These are phyloP conservation scores for Didymella arachidicola DNA, from an alignment of 2,329 filamentous ascomycete genomes.

Conservation along the genomic window DNA sequence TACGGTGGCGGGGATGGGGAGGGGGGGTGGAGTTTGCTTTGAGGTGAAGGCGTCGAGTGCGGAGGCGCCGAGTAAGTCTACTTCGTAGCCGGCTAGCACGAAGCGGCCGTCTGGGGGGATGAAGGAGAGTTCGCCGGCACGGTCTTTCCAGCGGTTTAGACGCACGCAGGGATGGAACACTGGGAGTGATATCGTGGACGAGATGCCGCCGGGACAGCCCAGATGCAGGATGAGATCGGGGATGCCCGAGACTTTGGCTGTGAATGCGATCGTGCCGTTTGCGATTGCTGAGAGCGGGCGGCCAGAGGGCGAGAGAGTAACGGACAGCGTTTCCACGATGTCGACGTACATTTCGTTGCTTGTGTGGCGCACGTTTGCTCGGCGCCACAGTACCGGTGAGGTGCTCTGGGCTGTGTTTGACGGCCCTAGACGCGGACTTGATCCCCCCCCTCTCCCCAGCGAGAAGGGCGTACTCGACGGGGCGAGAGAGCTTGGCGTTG, in stretches of 20 bases:
- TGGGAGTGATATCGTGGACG: conserved; percentile 79
- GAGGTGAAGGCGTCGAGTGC: conserved; percentile 46
- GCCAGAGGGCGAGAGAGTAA: conserved; percentile 90
- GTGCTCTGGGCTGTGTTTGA: conserved; percentile 44
- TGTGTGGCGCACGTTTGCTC: conserved; percentile 91
- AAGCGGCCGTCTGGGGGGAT: conserved; percentile 94
- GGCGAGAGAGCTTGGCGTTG: conserved; percentile 43
- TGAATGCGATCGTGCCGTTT: conserved; percentile 93
- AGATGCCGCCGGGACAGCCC: conserved; percentile 75
- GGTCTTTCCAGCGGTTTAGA: conserved; percentile 86
- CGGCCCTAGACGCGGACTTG: conserved; percentile 35
- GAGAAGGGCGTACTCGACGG: conserved; percentile 43
- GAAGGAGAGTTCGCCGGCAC: conserved; percentile 91
- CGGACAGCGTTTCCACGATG: conserved; percentile 85
- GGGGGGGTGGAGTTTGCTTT: conserved; percentile 52
- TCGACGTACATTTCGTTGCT: conserved; percentile 98
- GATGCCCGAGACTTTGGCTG: conserved; percentile 90
- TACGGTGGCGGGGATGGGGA: conserved; percentile 82
- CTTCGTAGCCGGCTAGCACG: conserved; percentile 91
- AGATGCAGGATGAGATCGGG: conserved; percentile 87
- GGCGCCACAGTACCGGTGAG: conserved; percentile 80
- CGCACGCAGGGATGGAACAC: conserved; percentile 97
- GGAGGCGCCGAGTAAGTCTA: conserved; percentile 82
- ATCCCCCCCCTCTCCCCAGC: conserved; percentile 34
- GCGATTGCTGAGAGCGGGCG: conserved; percentile 85